Percentiles rank a stretch among this genome's conserved stretches.
These are phyloP conservation scores for Halophytophthora polymorphica DNA, from an alignment of 352 stramenopile species.

Conservation along the genomic window DNA sequence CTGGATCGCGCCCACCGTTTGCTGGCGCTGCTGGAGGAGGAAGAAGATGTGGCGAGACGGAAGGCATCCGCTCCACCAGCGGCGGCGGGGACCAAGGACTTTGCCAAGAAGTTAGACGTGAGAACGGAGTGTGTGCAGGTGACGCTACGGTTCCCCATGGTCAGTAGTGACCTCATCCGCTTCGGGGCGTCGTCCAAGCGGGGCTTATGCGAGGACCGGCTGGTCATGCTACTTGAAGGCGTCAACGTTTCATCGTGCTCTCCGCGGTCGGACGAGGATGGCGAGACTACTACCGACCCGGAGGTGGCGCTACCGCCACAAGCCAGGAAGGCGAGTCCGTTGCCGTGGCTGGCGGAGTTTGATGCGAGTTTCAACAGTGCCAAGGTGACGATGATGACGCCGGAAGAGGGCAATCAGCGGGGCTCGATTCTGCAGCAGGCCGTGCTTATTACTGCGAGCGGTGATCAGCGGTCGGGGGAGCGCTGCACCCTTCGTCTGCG, in stretches of 20 bases:
- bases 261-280: constrained; percentile 2
- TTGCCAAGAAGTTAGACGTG: constrained; percentile 60
- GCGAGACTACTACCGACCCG: constrained; percentile 4
- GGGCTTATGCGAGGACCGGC: constrained; percentile 78
- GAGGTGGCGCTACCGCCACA: constrained; percentile 13
- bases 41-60: constrained; percentile 14
- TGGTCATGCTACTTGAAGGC: constrained; percentile 64
- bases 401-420: constrained; percentile 56
- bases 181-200: constrained; percentile 76
- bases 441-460: constrained; percentile 37
- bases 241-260: constrained; percentile 47
- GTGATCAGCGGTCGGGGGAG: constrained; percentile 31
- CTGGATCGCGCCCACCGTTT: constrained; percentile 72
- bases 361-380: constrained; percentile 49
- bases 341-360: constrained; percentile 77
- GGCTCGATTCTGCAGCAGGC: constrained; percentile 35
- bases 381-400: constrained; percentile 44
- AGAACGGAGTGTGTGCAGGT: constrained; percentile 72
- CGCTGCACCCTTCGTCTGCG: constrained; percentile 47
- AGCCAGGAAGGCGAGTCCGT: constrained; percentile 12
- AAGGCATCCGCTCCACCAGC: constrained; percentile 7
- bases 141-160: constrained; percentile 79
- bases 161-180: constrained; percentile 78
- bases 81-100: constrained; percentile 15
- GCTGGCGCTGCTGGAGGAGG: constrained; percentile 71